Evolutionary conservation across 139 green algal genomes (phyloP).

Genomic region (Micromonas pusilla): DNA sequence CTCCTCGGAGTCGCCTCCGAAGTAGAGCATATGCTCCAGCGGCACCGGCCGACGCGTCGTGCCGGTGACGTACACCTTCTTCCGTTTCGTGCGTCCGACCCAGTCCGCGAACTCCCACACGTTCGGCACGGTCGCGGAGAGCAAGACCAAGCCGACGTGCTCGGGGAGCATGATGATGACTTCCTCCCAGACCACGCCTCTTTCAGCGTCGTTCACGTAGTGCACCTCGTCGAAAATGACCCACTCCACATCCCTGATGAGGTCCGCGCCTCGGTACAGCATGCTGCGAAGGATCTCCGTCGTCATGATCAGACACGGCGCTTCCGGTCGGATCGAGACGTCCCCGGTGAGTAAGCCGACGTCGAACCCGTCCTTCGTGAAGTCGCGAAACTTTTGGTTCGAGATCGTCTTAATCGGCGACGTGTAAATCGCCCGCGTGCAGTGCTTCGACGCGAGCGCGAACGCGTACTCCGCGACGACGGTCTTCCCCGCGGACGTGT

Average conservation of each 20-base stretch:
- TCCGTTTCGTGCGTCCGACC: constrained; percentile 89
- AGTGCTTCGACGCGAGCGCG: constrained; percentile 66
- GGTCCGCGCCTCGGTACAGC: constrained; percentile 85
- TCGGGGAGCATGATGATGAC: constrained; percentile 98
- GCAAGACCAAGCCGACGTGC: constrained; percentile 85
- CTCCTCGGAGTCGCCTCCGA: constrained; percentile 46
- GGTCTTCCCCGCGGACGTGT: constrained; percentile 92
- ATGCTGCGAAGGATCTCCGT: constrained; percentile 94
- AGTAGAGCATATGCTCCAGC: constrained; percentile 90
- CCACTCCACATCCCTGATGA: constrained; percentile 91
- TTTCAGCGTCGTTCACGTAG: constrained; percentile 90
- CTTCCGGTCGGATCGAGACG: constrained; percentile 78
- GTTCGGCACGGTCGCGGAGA: constrained; percentile 95
- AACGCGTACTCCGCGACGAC: constrained; percentile 96
- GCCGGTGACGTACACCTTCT: constrained; percentile 75
- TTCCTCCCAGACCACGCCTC: constrained; percentile 67
- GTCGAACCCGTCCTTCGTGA: constrained; percentile 46
- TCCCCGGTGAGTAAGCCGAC: constrained; percentile 90
- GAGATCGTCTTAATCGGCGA: constrained; percentile 97
- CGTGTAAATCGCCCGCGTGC: constrained; percentile 77
- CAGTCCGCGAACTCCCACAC: constrained; percentile 96
- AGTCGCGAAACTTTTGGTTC: constrained; percentile 99
- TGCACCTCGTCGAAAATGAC: constrained; percentile 97
- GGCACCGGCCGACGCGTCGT: constrained; percentile 84
- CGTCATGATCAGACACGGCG: constrained; percentile 93